Percentiles rank a stretch among this genome's conserved stretches.
These are phyloP conservation scores for Daldinia vernicosa DNA, from an alignment of 495 filamentous ascomycete genomes.

Conservation along the genomic window DNA sequence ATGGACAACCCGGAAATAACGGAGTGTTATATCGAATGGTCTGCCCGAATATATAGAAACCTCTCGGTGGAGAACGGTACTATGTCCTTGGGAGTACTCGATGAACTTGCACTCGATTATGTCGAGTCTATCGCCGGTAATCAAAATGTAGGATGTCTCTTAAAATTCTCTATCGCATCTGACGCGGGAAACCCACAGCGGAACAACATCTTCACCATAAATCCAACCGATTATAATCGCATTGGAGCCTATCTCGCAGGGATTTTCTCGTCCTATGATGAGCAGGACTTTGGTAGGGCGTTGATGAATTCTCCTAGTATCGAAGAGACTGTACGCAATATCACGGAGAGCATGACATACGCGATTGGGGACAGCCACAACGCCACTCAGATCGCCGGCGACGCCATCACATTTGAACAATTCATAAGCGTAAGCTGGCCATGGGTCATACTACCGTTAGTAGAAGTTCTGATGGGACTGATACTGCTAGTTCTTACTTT, in stretches of 20 bases:
- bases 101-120: not conserved
- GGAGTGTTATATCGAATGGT: not conserved
- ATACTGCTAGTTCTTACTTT: not conserved
- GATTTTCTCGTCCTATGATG: not conserved
- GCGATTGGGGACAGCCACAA: not conserved
- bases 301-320: not conserved
- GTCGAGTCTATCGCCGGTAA: not conserved
- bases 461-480: not conserved
- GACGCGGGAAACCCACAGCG: not conserved
- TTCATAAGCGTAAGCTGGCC: not conserved
- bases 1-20: not conserved
- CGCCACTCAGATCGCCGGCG: not conserved
- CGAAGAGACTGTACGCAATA: not conserved
- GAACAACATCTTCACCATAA: not conserved
- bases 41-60: not conserved
- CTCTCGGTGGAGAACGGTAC: not conserved
- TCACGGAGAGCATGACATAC: not conserved
- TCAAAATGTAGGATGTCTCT: not conserved
- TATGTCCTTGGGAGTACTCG: not conserved
- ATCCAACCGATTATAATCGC: not conserved
- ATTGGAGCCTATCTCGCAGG: not conserved
- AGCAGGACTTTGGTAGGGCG: not conserved
- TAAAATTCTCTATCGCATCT: not conserved
- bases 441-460: not conserved
- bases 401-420: not conserved